Base-by-base conservation (phyloP, 1,284 basidiomycete genomes). In the Moesziomyces antarcticus region DNA sequence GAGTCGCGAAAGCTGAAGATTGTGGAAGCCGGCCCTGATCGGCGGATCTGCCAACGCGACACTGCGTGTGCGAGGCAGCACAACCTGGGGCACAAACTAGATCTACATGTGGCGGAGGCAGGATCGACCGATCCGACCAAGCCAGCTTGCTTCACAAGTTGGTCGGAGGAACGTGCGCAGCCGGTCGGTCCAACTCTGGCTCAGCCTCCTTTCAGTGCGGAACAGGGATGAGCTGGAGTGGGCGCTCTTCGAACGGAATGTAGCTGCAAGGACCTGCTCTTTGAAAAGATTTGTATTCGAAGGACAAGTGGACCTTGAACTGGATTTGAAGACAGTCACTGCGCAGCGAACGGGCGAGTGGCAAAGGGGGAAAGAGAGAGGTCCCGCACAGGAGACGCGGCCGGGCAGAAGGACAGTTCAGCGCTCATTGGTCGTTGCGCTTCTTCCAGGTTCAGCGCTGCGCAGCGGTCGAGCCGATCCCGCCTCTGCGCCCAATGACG, bases 401-500 rank as follows among this genome's bases (percentile, higher is more conserved):
- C 33, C 11, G 13, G 33, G 18, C 14, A 18, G 16, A 14, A 18
- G n/a, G 42, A n/a, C 10, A 20, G 9, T 16, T 11, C 18, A 25
- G 11, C 9, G n/a, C 27, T 42, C 13, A 37, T 18, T 50, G 25
- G 44, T 65, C 51, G 33, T 37, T 47, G 55, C 43, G 58, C 47
- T 68, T 61, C 65, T 68, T 68, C 66, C 56, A 45, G 44, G 46
- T 55, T 48, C 37, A 54, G 35, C 27, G 13, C 18, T 25, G 35
- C 37, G 20, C 53, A 30, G 40, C 14, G 21, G 25, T 49, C 55
- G 50, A 52, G 50, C 50, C 40, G 9, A 18, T 33, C 47, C 20
- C 18, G 37, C 16, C 16, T 18, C 16, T 18, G 37, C n/a, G 30
- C 44, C 35, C 27, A 51, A 59, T 55, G 58, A 69, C 59, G 47